A percentile compares a stretch with the other conserved stretches of the same genome.
phyloP scores from a whole-genome alignment of 495 filamentous ascomycete species.

The Pseudomonodictys pantanalensis region DNA sequence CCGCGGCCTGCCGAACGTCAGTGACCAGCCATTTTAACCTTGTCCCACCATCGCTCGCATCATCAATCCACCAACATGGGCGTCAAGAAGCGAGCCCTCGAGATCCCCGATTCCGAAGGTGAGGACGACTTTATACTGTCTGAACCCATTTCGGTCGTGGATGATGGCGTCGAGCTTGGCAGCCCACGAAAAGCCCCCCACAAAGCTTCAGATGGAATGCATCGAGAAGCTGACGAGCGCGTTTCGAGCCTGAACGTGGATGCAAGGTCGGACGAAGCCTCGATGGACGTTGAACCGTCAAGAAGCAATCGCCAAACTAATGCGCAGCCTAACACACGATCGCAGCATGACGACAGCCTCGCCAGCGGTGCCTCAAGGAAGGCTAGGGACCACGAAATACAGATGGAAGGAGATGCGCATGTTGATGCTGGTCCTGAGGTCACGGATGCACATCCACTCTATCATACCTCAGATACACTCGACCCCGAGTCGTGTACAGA shows the following conservation, averaged over 20 bases:
- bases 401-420: background rate
- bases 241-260: background rate
- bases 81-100: constrained; percentile 1
- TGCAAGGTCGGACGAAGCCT: background rate
- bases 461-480: background rate
- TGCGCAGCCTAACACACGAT: background rate
- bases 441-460: too few relatives aligned
- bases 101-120: constrained; percentile 33
- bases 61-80: constrained; percentile 11
- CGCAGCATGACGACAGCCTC: background rate
- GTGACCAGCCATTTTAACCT: background rate
- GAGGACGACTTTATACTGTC: constrained; percentile 24
- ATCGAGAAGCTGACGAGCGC: constrained; percentile 3
- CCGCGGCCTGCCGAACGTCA: background rate
- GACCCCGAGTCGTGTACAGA: background rate
- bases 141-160: constrained; percentile 1
- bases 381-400: background rate
- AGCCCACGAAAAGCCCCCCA: background rate
- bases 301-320: constrained; percentile 9
- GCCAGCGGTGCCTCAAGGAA: background rate
- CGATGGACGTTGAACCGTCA: background rate
- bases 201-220: background rate
- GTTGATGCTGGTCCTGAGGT: too few relatives aligned
- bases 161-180: background rate
- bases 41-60: background rate